Evolutionary conservation across 768 basidiomycete species (phyloP).

Genomic region (Kwoniella pini): DNA sequence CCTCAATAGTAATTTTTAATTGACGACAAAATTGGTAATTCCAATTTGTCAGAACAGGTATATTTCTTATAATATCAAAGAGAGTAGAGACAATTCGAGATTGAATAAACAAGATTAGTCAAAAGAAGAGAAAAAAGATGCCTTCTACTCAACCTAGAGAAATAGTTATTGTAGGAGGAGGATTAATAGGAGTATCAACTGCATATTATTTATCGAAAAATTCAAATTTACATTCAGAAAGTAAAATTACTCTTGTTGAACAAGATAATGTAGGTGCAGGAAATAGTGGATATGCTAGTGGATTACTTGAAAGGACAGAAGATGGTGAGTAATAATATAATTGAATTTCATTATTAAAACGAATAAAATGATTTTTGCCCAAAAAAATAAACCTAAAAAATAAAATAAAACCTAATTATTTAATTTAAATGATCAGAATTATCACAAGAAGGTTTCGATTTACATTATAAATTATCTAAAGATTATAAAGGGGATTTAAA

Average conservation of each 20-base stretch:
- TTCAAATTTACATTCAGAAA: conserved; percentile 23
- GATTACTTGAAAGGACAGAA: conserved; percentile 67
- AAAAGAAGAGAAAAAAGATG: background rate
- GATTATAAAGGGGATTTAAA: conserved; percentile 65
- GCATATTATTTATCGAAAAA: conserved; percentile 69
- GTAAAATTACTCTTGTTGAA: conserved; percentile 66
- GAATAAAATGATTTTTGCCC: too few relatives aligned
- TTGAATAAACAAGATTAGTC: background rate
- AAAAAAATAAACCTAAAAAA: too few relatives aligned
- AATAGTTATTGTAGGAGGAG: conserved; percentile 76
- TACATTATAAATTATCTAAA: conserved; percentile 71
- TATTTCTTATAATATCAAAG: too few relatives aligned
- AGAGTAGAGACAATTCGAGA: too few relatives aligned
- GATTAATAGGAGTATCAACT: conserved; percentile 77
- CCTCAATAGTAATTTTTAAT: too few relatives aligned
- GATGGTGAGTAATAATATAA: background rate
- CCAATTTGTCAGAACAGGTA: too few relatives aligned
- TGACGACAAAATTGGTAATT: too few relatives aligned
- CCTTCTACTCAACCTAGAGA: conserved; percentile 10
- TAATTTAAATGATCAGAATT: conserved; percentile 54
- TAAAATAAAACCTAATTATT: too few relatives aligned
- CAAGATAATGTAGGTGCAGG: conserved; percentile 63
- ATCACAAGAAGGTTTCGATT: conserved; percentile 66
- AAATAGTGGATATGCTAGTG: conserved; percentile 32
- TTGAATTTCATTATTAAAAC: too few relatives aligned